Percentiles rank a stretch among this genome's conserved stretches.
phyloP scores from a whole-genome alignment of 371 early-diverging fungal genomes.

The Lichtheimia ramosa region DNA sequence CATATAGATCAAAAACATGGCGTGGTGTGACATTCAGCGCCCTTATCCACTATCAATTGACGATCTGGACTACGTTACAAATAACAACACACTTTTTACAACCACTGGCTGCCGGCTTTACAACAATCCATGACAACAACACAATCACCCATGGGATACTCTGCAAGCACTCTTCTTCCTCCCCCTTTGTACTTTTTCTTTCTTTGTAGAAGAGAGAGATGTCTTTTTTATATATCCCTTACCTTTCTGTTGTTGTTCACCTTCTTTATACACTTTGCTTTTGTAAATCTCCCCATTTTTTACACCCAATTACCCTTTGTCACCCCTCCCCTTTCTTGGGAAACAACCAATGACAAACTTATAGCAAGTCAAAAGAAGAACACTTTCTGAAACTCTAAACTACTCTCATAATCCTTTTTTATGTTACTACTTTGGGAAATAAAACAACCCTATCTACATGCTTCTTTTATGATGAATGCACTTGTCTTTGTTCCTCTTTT shows the following conservation, averaged over 20 bases:
- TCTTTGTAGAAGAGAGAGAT: too few species aligned
- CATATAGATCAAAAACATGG: constrained; percentile 38
- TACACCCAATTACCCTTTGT: background rate
- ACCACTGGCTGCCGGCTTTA: constrained; percentile 14
- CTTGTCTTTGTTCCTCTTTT: too few species aligned
- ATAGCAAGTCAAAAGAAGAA: too few species aligned
- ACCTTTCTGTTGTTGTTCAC: background rate
- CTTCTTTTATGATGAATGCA: too few species aligned
- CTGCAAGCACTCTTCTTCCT: too few species aligned
- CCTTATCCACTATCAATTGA: background rate
- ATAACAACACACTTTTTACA: background rate
- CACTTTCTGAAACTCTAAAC: too few species aligned
- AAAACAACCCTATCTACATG: too few species aligned
- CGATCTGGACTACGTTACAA: background rate
- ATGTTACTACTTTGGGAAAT: too few species aligned
- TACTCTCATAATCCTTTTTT: too few species aligned
- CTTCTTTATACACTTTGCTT: background rate
- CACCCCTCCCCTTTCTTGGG: background rate
- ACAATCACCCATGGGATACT: too few species aligned
- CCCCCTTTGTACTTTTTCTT: too few species aligned
- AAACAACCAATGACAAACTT: background rate
- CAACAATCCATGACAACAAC: too few species aligned
- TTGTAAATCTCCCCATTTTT: background rate
- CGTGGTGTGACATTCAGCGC: constrained; percentile 6
- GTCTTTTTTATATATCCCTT: background rate